Conservation (phyloP, 345 rosid genomes). For the Pugionium dolabratum region DNA sequence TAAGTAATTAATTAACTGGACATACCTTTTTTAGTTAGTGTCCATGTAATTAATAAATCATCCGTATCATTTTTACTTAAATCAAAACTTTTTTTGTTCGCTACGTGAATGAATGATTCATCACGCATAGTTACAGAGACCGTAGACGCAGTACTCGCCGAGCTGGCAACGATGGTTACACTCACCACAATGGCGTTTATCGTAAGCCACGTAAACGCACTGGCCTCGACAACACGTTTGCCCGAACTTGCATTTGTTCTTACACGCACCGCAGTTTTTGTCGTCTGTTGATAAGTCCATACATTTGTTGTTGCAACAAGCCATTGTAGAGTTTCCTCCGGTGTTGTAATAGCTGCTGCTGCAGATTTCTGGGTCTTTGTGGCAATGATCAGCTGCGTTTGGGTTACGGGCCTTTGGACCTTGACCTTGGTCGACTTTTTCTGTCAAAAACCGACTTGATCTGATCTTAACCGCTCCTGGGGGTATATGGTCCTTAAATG, state of each 20-base stretch:
- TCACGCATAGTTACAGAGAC: constrained; percentile 72
- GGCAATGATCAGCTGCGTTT: constrained; percentile 69
- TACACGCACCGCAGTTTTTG: constrained; percentile 76
- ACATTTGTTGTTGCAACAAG: constrained; percentile 88
- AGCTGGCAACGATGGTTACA: constrained; percentile 60
- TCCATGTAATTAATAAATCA: constrained; percentile 37
- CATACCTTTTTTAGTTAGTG: constrained; percentile 15
- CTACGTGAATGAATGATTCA: constrained; percentile 21
- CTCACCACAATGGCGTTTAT: constrained; percentile 74
- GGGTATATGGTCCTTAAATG: neutral
- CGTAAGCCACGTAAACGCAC: constrained; percentile 57
- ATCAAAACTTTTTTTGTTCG: neutral
- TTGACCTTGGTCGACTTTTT: constrained; percentile 27
- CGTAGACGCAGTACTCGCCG: constrained; percentile 58
- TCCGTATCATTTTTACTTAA: constrained; percentile 27
- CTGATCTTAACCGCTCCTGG: constrained; percentile 42
- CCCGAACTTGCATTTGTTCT: constrained; percentile 63
- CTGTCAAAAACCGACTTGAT: constrained; percentile 60
- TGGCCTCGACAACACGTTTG: constrained; percentile 66
- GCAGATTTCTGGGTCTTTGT: constrained; percentile 53
- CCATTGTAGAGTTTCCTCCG: constrained; percentile 39
- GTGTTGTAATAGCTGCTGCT: constrained; percentile 29
- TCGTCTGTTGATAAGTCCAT: constrained; percentile 48
- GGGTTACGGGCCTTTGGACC: constrained; percentile 50
- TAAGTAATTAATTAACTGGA: constrained; percentile 32